These are phyloP conservation scores for Psilocybe tampanensis DNA, from an alignment of 768 basidiomycete species.

Conservation along the genomic window DNA sequence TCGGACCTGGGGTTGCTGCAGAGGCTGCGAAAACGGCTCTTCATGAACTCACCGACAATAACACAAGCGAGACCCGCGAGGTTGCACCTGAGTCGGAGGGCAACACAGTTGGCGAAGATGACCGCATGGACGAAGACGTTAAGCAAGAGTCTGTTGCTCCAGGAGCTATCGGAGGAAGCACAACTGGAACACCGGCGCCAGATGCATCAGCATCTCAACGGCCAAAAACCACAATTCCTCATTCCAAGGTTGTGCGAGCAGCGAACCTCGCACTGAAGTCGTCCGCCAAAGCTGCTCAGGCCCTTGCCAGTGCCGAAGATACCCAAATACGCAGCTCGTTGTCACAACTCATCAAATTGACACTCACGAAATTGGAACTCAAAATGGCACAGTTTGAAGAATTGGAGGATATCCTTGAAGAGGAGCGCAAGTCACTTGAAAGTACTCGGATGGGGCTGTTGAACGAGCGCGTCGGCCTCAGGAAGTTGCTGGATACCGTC, in stretches of 20 bases:
- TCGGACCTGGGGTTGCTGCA: conserved; percentile 87
- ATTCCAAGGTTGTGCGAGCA: conserved; percentile 78
- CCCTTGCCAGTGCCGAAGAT: conserved; percentile 84
- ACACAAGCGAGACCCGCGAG: conserved; percentile 33
- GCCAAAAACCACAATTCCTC: conserved; percentile 50
- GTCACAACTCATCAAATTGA: conserved; percentile 83
- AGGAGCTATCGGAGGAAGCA: conserved; percentile 14
- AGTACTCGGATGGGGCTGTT: conserved; percentile 77
- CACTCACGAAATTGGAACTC: conserved; percentile 85
- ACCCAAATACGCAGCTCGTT: conserved; percentile 76
- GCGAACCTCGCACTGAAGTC: conserved; percentile 88
- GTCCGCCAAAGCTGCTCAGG: conserved; percentile 81
- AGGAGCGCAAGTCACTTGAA: conserved; percentile 86
- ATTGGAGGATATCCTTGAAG: conserved; percentile 89
- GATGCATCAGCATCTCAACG: conserved; percentile 38
- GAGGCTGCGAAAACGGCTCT: conserved; percentile 92
- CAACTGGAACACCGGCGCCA: conserved; percentile 29
- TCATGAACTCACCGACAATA: conserved; percentile 73
- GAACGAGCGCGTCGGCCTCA: conserved; percentile 74
- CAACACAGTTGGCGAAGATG: conserved; percentile 40
- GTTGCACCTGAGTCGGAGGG: conserved; percentile 26
- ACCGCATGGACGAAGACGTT: conserved; percentile 51
- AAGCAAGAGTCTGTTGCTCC: conserved; percentile 20
- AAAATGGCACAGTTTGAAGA: conserved; percentile 96
- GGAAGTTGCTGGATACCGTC: conserved; percentile 72